Evolutionary conservation across 2,329 filamentous ascomycete genomes (phyloP), one percentile per base, ranked within the genome.

Genomic region (Trichoderma polysporum): DNA sequence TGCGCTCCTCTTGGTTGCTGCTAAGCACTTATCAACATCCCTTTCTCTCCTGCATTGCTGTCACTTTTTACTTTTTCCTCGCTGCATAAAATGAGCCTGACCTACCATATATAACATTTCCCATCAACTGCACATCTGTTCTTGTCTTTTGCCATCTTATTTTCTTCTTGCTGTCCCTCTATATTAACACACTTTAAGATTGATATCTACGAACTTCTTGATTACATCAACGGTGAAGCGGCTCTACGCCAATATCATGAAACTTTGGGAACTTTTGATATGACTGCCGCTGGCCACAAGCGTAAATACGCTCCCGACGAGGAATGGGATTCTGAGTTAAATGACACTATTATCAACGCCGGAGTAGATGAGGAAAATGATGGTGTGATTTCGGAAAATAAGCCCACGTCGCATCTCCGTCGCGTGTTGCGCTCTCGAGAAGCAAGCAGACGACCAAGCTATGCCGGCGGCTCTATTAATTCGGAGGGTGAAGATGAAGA

Each of bases 141-240:
- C 59, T 31, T 12, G 5, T 25, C 22, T 31, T 7, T 8, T 47
- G 10, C 37, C 7, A 39, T 9, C 4, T 50, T 37, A 9, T 47
- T 22, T 25, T 35, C 17, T 41, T 12, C 27, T 22, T 49, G 33
- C 31, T 5, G 8, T 6, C 33, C 39, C 13, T 27, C n/a, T 27
- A 13, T 49, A 66, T 64, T 68, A 35, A 68, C 61, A 52, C 7
- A 39, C 33, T 22, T 33, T 25, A 70, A 80, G 79, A 68, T 80
- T 54, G 66, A 73, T 19, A 70, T 74, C 25, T 67, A 73, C 22
- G 68, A 78, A 10, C 73, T 81, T 0, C 58, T 76, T 60, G 66
- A 69, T 4, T 68, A 77, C 12, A 70, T 76, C 37, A 78, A 78
- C 73, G 79, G 78, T 41, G 70, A 69, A 64, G 64, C 62, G 33